Percentiles rank a stretch among this genome's conserved stretches.
These are phyloP conservation scores for Kandelia obovata DNA, from an alignment of 345 rosid genomes.

Conservation along the genomic window DNA sequence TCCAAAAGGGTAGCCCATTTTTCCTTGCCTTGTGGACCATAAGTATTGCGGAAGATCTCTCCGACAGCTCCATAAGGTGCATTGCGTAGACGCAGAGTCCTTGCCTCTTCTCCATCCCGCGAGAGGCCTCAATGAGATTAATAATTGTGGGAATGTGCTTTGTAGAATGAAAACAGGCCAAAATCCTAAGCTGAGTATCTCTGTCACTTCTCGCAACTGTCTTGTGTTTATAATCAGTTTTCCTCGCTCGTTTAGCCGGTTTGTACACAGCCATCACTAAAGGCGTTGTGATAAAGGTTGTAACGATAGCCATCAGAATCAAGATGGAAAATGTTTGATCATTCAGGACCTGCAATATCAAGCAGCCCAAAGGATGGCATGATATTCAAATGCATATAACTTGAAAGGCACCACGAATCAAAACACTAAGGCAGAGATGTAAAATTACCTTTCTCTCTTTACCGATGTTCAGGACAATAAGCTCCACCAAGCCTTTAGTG, in stretches of 20 bases:
- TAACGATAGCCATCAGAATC: constrained; percentile 79
- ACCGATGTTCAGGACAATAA: no score
- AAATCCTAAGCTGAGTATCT: constrained; percentile 43
- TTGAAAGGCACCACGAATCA: background rate
- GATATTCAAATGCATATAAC: background rate
- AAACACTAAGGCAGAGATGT: background rate
- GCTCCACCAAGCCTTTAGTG: no score
- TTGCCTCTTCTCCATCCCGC: constrained; percentile 53
- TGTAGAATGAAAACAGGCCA: constrained; percentile 56
- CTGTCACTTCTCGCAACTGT: constrained; percentile 39
- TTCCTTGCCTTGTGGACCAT: no score
- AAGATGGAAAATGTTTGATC: constrained; percentile 76
- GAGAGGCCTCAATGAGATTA: constrained; percentile 74
- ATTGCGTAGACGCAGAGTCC: no score
- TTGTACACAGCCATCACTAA: constrained; percentile 57
- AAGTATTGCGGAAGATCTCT: no score
- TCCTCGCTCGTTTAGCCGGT: constrained; percentile 41
- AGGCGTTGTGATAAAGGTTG: constrained; percentile 79
- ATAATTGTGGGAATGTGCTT: constrained; percentile 55
- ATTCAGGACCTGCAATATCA: constrained; percentile 54
- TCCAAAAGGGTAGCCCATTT: no score
- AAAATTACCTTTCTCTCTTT: constrained; percentile 14
- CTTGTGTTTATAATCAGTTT: constrained; percentile 44
- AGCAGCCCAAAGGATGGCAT: background rate
- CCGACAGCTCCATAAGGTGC: no score